These are phyloP conservation scores for Cardamine resedifolia DNA, from an alignment of 345 rosid genomes.

Conservation along the genomic window DNA sequence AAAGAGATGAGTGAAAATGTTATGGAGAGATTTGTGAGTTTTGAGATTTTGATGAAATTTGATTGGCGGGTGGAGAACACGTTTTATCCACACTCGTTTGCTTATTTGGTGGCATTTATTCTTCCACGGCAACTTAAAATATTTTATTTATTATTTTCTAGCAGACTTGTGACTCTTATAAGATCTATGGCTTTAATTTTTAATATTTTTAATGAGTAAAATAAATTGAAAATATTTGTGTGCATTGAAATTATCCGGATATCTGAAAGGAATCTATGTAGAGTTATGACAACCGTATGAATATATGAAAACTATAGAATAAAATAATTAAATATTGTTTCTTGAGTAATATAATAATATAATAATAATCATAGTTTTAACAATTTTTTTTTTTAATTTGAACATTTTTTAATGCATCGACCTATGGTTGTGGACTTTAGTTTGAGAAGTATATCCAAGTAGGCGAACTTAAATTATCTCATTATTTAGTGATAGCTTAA, in stretches of 20 bases:
- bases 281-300: constrained; percentile 1
- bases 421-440: neutral
- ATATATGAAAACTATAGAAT: neutral
- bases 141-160: neutral
- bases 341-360: neutral
- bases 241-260: constrained; percentile 4
- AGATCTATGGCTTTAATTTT: neutral
- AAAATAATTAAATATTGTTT: neutral
- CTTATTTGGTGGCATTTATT: constrained; percentile 22
- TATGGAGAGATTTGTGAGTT: neutral
- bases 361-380: neutral
- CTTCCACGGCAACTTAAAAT: constrained; percentile 24
- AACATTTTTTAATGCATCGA: neutral
- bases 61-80: constrained; percentile 61
- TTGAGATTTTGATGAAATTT: constrained; percentile 40
- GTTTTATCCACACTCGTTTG: constrained; percentile 67
- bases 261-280: constrained; percentile 27
- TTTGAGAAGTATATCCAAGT: too few species aligned
- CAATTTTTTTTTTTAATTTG: neutral
- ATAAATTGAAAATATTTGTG: constrained; percentile 7
- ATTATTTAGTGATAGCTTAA: too few species aligned
- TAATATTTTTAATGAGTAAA: neutral
- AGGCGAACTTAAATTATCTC: too few species aligned
- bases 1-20: neutral
- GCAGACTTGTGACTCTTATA: constrained; percentile 15